Percentiles rank a stretch among this genome's conserved stretches.
phyloP scores from a whole-genome alignment of 192 early-diverging fungal species.

The Backusella tuberculispora region DNA sequence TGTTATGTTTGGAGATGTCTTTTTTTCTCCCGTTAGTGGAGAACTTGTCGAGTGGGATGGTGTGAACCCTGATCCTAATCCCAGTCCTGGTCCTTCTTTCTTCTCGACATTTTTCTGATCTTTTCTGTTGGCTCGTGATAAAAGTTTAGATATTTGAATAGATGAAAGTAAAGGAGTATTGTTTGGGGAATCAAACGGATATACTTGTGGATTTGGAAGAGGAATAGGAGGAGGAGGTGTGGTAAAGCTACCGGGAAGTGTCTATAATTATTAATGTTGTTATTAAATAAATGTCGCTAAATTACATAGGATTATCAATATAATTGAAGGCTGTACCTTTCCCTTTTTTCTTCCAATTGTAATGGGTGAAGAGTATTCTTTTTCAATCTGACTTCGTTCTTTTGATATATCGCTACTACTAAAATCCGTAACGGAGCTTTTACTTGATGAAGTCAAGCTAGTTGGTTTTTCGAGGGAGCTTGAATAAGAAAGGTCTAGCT shows the following conservation, averaged over 20 bases:
- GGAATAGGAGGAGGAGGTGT: constrained; percentile 30
- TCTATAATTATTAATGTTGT: constrained; percentile 5
- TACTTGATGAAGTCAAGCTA: constrained; percentile 4
- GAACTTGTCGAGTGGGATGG: constrained; percentile 1
- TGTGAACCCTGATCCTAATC: constrained; percentile 3
- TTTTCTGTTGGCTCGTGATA: not conserved
- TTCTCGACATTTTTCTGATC: constrained; percentile 1
- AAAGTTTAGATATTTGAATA: not conserved
- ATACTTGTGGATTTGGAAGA: constrained; percentile 23
- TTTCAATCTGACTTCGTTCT: not conserved
- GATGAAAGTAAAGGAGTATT: not conserved
- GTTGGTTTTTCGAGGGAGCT: not conserved
- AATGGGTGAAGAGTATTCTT: not conserved
- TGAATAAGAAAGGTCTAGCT: constrained; percentile 2
- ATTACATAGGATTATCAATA: not conserved
- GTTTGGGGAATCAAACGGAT: not conserved
- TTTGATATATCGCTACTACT: not conserved
- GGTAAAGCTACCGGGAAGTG: constrained; percentile 35
- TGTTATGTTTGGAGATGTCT: not conserved
- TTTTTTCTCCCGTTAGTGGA: not conserved
- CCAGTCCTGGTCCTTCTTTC: not conserved
- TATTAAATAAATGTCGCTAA: not conserved
- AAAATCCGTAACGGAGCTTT: not conserved
- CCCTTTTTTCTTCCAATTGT: constrained; percentile 31
- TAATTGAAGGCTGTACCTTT: constrained; percentile 14